phyloP scores from a whole-genome alignment of 805 yeast genomes.

The Candida endomychidarum region DNA sequence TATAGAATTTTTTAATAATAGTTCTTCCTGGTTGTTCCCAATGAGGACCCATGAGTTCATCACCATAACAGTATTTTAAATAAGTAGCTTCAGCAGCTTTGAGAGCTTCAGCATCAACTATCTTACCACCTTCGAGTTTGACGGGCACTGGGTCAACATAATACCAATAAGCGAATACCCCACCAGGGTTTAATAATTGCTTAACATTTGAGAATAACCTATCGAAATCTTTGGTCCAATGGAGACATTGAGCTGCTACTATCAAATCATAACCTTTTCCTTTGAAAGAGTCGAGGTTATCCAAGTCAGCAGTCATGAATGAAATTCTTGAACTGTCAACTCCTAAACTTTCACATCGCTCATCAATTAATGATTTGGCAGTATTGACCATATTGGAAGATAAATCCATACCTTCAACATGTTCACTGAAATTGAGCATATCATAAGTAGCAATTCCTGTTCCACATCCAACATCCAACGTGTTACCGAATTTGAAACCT shows the following conservation, averaged over 20 bases:
- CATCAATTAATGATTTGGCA: conserved; percentile 32
- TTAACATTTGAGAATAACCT: conserved; percentile 29
- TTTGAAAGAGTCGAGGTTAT: conserved; percentile 20
- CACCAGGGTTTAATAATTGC: conserved; percentile 39
- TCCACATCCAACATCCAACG: conserved; percentile 52
- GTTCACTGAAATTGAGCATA: conserved; percentile 35
- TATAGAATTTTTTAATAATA: conserved; percentile 46
- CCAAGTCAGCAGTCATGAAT: conserved; percentile 35
- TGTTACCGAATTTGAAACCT: conserved; percentile 18
- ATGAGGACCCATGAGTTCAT: conserved; percentile 54
- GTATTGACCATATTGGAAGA: conserved; percentile 48
- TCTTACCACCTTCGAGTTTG: conserved; percentile 11
- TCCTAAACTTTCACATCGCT: conserved; percentile 26
- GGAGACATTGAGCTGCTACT: conserved; percentile 44
- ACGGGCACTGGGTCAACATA: conserved; percentile 42
- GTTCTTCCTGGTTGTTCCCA: conserved; percentile 88
- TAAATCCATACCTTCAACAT: conserved; percentile 47
- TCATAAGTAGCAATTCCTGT: conserved; percentile 54
- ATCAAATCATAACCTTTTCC: conserved; percentile 30
- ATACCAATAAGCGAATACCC: conserved; percentile 43
- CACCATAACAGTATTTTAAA: conserved; percentile 42
- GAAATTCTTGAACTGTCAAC: conserved; percentile 25
- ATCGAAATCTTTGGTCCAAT: conserved; percentile 42
- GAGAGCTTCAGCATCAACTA: conserved; percentile 19
- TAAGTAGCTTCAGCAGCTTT: conserved; percentile 27